phyloP scores from a whole-genome alignment of 2,329 filamentous ascomycete genomes.

The Claviceps monticola region DNA sequence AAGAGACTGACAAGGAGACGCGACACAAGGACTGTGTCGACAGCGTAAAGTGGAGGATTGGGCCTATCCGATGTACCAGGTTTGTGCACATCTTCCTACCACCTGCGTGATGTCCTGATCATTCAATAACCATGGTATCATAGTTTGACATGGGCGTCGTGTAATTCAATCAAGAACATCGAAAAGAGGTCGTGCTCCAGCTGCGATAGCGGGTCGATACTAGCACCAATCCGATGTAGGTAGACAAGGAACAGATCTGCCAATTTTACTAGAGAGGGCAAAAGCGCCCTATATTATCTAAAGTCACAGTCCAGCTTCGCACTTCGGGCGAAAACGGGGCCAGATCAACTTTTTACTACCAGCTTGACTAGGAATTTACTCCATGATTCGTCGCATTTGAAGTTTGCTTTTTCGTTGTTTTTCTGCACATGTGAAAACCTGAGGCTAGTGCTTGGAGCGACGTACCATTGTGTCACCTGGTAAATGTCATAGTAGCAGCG shows the following conservation, averaged over 20 bases:
- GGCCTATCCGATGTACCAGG: constrained; percentile 7
- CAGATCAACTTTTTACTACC: background rate
- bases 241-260: background rate
- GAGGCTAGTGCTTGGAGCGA: background rate
- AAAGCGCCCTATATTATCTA: background rate
- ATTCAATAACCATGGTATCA: background rate
- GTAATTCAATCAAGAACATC: background rate
- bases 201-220: background rate
- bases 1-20: background rate
- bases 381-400: background rate
- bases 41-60: constrained; percentile 8
- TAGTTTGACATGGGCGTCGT: constrained; percentile 2
- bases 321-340: background rate
- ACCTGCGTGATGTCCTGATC: background rate
- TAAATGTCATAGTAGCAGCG: background rate
- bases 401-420: background rate
- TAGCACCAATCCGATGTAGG: background rate
- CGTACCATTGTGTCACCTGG: background rate
- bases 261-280: background rate
- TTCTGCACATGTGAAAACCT: background rate
- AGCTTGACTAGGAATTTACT: background rate
- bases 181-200: background rate
- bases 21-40: constrained; percentile 1
- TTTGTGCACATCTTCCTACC: constrained; percentile 1
- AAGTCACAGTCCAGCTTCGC: background rate